These are phyloP conservation scores for Sesbania bispinosa DNA, from an alignment of 306 rosid genomes.

Conservation along the genomic window DNA sequence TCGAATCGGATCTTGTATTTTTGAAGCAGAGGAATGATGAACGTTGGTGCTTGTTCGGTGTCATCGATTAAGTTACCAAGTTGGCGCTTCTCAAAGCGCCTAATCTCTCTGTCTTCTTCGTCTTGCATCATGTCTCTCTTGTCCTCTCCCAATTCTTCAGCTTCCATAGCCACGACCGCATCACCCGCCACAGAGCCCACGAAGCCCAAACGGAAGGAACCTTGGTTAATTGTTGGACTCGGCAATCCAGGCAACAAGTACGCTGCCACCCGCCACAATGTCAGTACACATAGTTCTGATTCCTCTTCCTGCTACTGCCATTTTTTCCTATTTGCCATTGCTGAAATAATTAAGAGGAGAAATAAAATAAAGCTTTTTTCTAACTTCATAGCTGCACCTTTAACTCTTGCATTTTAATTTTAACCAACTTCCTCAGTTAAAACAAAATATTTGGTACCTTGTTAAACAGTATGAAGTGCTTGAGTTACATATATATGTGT, in stretches of 20 bases:
- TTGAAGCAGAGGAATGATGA: slow-evolving; percentile 25
- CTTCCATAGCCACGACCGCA: not conserved
- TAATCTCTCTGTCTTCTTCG: not conserved
- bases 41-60: slow-evolving; percentile 34
- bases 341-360: too few relatives aligned
- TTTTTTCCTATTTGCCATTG: too few relatives aligned
- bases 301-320: too few relatives aligned
- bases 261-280: slow-evolving; percentile 67
- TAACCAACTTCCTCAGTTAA: too few relatives aligned
- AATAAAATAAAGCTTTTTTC: too few relatives aligned
- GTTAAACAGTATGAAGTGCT: too few relatives aligned
- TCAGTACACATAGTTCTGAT: too few relatives aligned
- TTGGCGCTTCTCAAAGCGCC: slow-evolving; percentile 35
- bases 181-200: slow-evolving; percentile 29
- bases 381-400: too few relatives aligned
- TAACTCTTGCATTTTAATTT: too few relatives aligned
- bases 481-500: too few relatives aligned
- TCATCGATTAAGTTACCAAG: slow-evolving; percentile 33
- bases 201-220: slow-evolving; percentile 42
- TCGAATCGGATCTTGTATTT: too few relatives aligned
- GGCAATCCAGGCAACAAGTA: slow-evolving; percentile 77
- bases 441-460: too few relatives aligned
- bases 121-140: slow-evolving; percentile 18
- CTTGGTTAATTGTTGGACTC: slow-evolving; percentile 85
- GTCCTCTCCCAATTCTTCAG: slow-evolving; percentile 20